Base-by-base conservation (phyloP, 345 rosid genomes). In the Syzygium jambos region DNA sequence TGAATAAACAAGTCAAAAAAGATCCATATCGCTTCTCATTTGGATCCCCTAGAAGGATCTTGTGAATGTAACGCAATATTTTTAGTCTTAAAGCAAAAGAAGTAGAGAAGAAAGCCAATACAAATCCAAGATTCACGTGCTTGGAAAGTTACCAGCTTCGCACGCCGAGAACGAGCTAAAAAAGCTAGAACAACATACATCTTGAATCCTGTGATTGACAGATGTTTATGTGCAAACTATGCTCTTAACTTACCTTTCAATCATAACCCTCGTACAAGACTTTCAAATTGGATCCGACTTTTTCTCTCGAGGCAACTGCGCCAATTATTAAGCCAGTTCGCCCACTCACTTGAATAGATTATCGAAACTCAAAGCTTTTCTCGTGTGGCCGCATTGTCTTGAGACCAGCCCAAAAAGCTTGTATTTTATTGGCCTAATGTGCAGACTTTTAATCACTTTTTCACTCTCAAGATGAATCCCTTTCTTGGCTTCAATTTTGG, bases 351-450 rank as follows among this genome's bases (percentile, higher is more conserved):
- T 73, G 10, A 34, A 73, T 73, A 38, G 82, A 38, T 73, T 38
- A 73, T 38, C 82, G 9, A 34, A 38, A 19, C 46, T 73, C 82
- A 73, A 53, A 73, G 2, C 82, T 73, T 73, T 73, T 73, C 82
- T 73, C 61, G 86, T 88, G 88, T 30, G 89, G 96, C 96, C 94
- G 96, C 94, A 94, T 88, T 94, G 93, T 94, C 95, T 95, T 93
- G 96, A 94, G 96, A 94, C 95, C 87, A 91, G 86, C 90, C 91
- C 93, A 77, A 15, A 85, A 86, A 87, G 92, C 78, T 90, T 90
- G 91, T 90, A 89, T 83, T 65, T 53, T 34, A 51, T 34, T 30
- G 73, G 22, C 5, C 34, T 88, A 11, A 52, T 86, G 86, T 84
- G 38, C 61, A 78, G 78, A 78, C 85, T 89, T 87, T 30, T 86